Evolutionary conservation across 1,139 yeast genomes (phyloP).

Genomic region (Geotrichum aggregatum): DNA sequence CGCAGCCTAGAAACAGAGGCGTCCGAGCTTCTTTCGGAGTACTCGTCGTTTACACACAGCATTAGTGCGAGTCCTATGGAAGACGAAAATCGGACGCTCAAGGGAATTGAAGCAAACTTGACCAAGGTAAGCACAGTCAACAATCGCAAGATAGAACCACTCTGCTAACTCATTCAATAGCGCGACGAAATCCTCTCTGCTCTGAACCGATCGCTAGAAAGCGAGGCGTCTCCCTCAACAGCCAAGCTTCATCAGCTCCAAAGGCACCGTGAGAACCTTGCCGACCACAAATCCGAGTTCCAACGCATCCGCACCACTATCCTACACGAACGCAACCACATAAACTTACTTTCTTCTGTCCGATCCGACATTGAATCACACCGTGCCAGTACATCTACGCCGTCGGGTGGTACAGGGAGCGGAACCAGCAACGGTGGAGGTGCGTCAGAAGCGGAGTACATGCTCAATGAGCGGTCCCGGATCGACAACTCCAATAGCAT

Average conservation of each 20-base stretch:
- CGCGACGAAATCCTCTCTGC: slow-evolving; percentile 44
- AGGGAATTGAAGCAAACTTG: slow-evolving; percentile 44
- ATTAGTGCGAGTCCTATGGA: slow-evolving; percentile 47
- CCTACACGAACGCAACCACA: slow-evolving; percentile 68
- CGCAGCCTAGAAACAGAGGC: slow-evolving; percentile 56
- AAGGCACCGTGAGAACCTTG: slow-evolving; percentile 72
- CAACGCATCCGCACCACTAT: slow-evolving; percentile 56
- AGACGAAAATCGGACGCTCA: slow-evolving; percentile 46
- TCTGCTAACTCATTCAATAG: slow-evolving; percentile 28
- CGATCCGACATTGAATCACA: slow-evolving; percentile 70
- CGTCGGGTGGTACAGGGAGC: too few species aligned
- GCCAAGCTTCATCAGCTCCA: slow-evolving; percentile 76
- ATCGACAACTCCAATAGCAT: slow-evolving; percentile 69
- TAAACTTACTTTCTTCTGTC: slow-evolving; percentile 69
- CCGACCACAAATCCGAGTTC: slow-evolving; percentile 65
- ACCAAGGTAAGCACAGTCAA: slow-evolving; percentile 29
- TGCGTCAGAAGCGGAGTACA: slow-evolving; percentile 55
- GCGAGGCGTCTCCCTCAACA: slow-evolving; percentile 58
- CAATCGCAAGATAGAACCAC: too few species aligned
- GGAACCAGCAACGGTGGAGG: slow-evolving; percentile 57
- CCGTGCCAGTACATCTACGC: slow-evolving; percentile 42
- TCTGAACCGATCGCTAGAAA: slow-evolving; percentile 48
- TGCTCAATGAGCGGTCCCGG: slow-evolving; percentile 69
- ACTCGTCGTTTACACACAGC: slow-evolving; percentile 51
- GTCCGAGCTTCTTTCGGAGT: slow-evolving; percentile 48